These are phyloP conservation scores for Brassica nigra DNA, from an alignment of 345 rosid species.

Conservation along the genomic window DNA sequence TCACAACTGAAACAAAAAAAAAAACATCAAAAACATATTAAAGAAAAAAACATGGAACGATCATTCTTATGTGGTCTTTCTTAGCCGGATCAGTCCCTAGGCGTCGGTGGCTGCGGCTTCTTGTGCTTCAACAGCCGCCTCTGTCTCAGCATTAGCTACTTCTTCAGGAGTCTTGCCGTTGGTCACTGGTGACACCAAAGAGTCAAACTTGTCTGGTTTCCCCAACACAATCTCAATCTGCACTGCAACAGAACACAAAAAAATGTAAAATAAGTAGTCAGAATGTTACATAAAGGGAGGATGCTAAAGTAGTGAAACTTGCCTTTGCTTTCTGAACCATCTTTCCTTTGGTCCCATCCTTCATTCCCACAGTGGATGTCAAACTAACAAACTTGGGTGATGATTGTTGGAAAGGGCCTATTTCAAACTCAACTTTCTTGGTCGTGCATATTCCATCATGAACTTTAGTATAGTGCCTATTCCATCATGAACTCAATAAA, in stretches of 20 bases:
- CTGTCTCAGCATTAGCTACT: slow-evolving; percentile 31
- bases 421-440: too few species aligned
- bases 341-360: slow-evolving; percentile 77
- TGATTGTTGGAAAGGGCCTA: too few species aligned
- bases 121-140: slow-evolving; percentile 12
- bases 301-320: background rate
- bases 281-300: background rate
- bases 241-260: background rate
- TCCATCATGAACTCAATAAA: too few species aligned
- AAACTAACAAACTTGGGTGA: too few species aligned
- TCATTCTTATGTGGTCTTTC: background rate
- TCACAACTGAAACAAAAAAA: slow-evolving; percentile 34
- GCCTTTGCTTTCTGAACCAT: slow-evolving; percentile 91
- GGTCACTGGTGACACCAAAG: slow-evolving; percentile 54
- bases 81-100: slow-evolving; percentile 34
- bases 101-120: slow-evolving; percentile 34
- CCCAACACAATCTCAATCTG: slow-evolving; percentile 78
- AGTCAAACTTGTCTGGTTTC: slow-evolving; percentile 72
- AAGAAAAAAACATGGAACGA: background rate
- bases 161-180: slow-evolving; percentile 32
- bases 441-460: too few species aligned
- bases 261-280: background rate
- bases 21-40: slow-evolving; percentile 9
- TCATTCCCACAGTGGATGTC: slow-evolving; percentile 87
- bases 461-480: too few species aligned